Percentiles rank a stretch among this genome's conserved stretches.
These are phyloP conservation scores for Pyracantha coccinea DNA, from an alignment of 331 rosid genomes.

Conservation along the genomic window DNA sequence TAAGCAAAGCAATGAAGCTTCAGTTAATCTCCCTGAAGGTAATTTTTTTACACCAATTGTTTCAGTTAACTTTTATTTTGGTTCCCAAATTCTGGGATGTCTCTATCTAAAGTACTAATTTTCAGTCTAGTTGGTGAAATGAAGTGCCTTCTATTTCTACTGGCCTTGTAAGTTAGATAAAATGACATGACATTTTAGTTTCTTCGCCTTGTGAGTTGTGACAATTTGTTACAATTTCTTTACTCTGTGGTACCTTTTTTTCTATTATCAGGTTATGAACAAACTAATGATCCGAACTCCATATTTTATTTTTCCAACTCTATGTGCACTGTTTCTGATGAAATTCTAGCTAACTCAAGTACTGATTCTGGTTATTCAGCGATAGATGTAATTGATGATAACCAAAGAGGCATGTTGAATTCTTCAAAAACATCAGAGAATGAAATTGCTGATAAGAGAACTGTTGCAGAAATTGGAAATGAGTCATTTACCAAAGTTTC, in stretches of 20 bases:
- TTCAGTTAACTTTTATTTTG: conserved; percentile 10
- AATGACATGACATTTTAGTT: background rate
- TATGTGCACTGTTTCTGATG: conserved; percentile 2
- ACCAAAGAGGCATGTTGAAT: conserved; percentile 12
- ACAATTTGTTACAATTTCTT: background rate
- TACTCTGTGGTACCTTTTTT: background rate
- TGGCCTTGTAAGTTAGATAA: background rate
- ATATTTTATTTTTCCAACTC: background rate
- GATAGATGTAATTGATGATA: conserved; percentile 11
- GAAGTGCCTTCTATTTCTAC: background rate
- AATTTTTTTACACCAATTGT: conserved; percentile 1
- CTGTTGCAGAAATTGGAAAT: conserved; percentile 23
- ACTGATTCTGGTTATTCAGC: conserved; percentile 21
- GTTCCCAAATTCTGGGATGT: conserved; percentile 3
- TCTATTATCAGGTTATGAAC: background rate
- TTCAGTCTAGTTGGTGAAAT: background rate
- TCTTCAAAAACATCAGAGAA: conserved; percentile 26
- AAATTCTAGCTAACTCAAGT: conserved; percentile 17
- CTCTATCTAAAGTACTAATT: background rate
- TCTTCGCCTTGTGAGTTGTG: background rate
- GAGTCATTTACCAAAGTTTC: conserved; percentile 25
- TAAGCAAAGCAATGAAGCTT: conserved; percentile 21
- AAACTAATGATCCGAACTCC: background rate
- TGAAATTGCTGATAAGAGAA: conserved; percentile 23
- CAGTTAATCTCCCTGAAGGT: conserved; percentile 35